Evolutionary conservation across 257 asterid species (phyloP).

Genomic region (Primulina eburnea): DNA sequence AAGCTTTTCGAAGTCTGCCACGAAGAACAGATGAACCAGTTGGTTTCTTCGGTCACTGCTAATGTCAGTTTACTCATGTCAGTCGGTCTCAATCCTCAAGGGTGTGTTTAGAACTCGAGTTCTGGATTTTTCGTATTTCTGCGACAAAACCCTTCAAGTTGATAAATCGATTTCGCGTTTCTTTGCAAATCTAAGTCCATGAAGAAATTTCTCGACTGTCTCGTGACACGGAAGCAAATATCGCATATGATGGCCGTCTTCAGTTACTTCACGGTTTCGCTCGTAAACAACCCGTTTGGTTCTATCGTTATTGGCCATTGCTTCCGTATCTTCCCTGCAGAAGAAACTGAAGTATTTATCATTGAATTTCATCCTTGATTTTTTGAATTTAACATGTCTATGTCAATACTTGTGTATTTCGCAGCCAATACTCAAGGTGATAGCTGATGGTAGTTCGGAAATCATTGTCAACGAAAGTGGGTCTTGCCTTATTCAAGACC

Average conservation of each 20-base stretch:
- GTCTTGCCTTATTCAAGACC: slow-evolving; percentile 34
- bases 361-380: background rate
- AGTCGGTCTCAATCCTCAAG: slow-evolving; percentile 33
- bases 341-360: slow-evolving; percentile 25
- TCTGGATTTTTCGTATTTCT: background rate
- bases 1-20: slow-evolving; percentile 40
- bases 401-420: background rate
- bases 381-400: background rate
- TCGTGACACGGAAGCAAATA: slow-evolving; percentile 25
- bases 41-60: slow-evolving; percentile 32
- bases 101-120: slow-evolving; percentile 27
- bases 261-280: slow-evolving; percentile 23
- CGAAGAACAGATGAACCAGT: slow-evolving; percentile 35
- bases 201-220: slow-evolving; percentile 28
- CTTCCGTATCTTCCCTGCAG: slow-evolving; percentile 15
- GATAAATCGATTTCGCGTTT: background rate
- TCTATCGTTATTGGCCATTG: slow-evolving; percentile 34
- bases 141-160: background rate
- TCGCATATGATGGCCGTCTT: slow-evolving; percentile 9
- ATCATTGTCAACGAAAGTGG: slow-evolving; percentile 45
- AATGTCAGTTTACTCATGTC: slow-evolving; percentile 30
- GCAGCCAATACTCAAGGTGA: slow-evolving; percentile 19
- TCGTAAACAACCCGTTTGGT: slow-evolving; percentile 29
- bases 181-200: slow-evolving; percentile 35
- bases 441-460: slow-evolving; percentile 32